phyloP scores from a whole-genome alignment of 768 basidiomycete species.

The Naematelia aurantialba region DNA sequence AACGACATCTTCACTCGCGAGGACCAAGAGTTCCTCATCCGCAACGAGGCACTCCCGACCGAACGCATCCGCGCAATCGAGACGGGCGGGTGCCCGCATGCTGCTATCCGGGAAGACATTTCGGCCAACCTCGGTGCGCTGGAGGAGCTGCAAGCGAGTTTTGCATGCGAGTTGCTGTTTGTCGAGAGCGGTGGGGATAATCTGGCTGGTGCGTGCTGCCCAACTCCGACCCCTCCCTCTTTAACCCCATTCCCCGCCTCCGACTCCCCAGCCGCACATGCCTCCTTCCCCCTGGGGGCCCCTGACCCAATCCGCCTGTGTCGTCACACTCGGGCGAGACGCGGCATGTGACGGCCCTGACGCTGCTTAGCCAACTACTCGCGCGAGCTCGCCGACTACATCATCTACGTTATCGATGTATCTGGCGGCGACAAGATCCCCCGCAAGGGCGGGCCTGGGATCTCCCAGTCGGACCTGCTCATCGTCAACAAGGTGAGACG shows the following conservation, averaged over 20 bases:
- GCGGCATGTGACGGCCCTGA: background rate
- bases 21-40: constrained; percentile 95
- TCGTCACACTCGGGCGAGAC: background rate
- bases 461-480: constrained; percentile 83
- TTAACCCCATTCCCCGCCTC: background rate
- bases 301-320: background rate
- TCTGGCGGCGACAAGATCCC: constrained; percentile 95
- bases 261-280: background rate
- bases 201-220: constrained; percentile 58
- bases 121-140: constrained; percentile 94
- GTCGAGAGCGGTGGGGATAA: constrained; percentile 98
- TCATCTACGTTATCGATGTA: constrained; percentile 61
- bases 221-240: background rate
- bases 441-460: constrained; percentile 94
- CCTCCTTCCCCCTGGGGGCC: background rate
- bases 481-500: constrained; percentile 82
- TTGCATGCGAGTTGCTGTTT: constrained; percentile 80
- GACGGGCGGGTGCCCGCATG: constrained; percentile 94
- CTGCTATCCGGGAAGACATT: constrained; percentile 96
- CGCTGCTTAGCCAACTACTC: constrained; percentile 75
- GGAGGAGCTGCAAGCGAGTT: constrained; percentile 89
- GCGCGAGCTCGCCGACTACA: constrained; percentile 93
- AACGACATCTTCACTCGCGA: constrained; percentile 99
- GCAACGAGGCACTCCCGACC: constrained; percentile 77
- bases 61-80: constrained; percentile 90